phyloP scores from a whole-genome alignment of 495 filamentous ascomycete species.

The Penicillium antarcticum region DNA sequence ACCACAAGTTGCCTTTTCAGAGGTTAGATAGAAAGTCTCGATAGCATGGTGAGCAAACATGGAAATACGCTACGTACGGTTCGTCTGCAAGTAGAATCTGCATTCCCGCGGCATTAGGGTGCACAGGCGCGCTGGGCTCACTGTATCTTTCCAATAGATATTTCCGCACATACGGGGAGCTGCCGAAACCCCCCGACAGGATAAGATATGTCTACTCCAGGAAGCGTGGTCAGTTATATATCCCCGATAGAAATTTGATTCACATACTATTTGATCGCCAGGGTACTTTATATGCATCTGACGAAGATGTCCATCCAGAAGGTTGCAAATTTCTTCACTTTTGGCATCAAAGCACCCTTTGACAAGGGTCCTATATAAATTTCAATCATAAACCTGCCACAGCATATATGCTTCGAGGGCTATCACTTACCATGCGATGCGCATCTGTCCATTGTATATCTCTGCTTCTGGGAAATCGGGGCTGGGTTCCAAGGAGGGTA shows the following conservation, averaged over 20 bases:
- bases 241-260: neutral
- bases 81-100: constrained; percentile 49
- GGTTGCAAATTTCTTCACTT: constrained; percentile 47
- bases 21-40: neutral
- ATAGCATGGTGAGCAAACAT: neutral
- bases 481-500: constrained; percentile 22
- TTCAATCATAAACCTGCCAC: too few species aligned
- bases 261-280: constrained; percentile 42
- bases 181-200: constrained; percentile 63
- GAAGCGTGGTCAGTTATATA: neutral
- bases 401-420: too few species aligned
- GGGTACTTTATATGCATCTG: constrained; percentile 45
- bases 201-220: constrained; percentile 48
- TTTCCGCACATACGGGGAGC: constrained; percentile 57
- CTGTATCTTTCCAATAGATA: constrained; percentile 39
- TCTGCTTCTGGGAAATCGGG: constrained; percentile 20
- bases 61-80: constrained; percentile 30
- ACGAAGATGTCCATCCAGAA: constrained; percentile 53
- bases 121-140: constrained; percentile 11
- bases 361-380: constrained; percentile 1
- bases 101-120: constrained; percentile 38
- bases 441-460: constrained; percentile 33
- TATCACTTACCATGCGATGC: constrained; percentile 24
- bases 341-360: constrained; percentile 49
- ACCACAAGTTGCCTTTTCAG: constrained; percentile 50